Conservation (phyloP, 2,329 filamentous ascomycete species). For the Clonostachys solani region DNA sequence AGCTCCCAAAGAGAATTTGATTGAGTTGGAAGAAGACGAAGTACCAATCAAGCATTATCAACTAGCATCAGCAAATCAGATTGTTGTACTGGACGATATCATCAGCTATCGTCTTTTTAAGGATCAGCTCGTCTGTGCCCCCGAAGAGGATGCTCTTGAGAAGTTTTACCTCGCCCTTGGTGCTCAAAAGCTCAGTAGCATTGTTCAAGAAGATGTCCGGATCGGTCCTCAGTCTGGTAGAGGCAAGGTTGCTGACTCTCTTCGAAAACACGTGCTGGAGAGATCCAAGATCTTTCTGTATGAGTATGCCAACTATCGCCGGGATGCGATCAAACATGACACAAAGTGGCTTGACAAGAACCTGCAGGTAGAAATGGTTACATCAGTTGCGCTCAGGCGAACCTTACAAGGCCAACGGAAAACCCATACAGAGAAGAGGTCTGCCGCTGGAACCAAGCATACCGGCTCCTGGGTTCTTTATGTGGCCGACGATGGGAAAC, state of each 20-base stretch:
- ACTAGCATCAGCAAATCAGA: constrained; percentile 65
- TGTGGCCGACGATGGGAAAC: constrained; percentile 62
- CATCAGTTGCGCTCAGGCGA: constrained; percentile 71
- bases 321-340: constrained; percentile 80
- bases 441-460: constrained; percentile 59
- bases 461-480: constrained; percentile 64
- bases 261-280: constrained; percentile 82
- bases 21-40: constrained; percentile 56
- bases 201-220: constrained; percentile 74
- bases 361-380: constrained; percentile 72
- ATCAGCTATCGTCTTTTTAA: constrained; percentile 88
- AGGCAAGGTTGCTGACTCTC: constrained; percentile 61
- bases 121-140: constrained; percentile 76
- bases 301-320: constrained; percentile 64
- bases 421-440: constrained; percentile 69
- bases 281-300: constrained; percentile 87
- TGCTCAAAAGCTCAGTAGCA: constrained; percentile 67
- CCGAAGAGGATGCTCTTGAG: constrained; percentile 84
- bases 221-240: constrained; percentile 65
- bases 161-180: constrained; percentile 81
- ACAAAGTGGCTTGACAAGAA: constrained; percentile 88
- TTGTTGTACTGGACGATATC: constrained; percentile 83
- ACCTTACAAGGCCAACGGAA: constrained; percentile 69
- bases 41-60: constrained; percentile 72
- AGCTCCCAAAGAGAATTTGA: constrained; percentile 37